Evolutionary conservation across 768 basidiomycete species (phyloP).

Genomic region (Suillus decipiens): DNA sequence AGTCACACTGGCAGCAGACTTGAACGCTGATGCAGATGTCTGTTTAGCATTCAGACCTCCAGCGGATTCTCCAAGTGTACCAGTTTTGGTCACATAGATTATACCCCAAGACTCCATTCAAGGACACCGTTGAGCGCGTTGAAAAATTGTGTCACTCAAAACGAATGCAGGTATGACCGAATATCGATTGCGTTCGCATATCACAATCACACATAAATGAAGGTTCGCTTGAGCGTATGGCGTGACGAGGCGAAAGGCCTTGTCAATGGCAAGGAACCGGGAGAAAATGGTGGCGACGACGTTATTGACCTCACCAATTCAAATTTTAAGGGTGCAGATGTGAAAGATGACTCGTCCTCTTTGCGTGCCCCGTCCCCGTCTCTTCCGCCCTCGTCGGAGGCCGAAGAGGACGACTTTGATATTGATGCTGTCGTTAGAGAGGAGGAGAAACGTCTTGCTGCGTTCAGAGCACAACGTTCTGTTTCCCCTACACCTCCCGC

Average conservation of each 20-base stretch:
- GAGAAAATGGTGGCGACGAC: constrained; percentile 22
- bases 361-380: constrained; percentile 43
- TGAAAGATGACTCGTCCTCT: constrained; percentile 31
- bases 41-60: constrained; percentile 74
- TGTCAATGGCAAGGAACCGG: constrained; percentile 35
- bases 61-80: constrained; percentile 78
- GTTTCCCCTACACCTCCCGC: constrained; percentile 10
- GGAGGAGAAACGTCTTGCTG: constrained; percentile 39
- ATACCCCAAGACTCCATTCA: constrained; percentile 87
- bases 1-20: not conserved
- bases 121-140: constrained; percentile 80
- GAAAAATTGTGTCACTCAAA: constrained; percentile 88
- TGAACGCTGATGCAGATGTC: not conserved
- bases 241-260: constrained; percentile 62
- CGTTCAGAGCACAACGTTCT: constrained; percentile 19
- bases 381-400: constrained; percentile 41
- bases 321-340: constrained; percentile 29
- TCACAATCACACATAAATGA: constrained; percentile 15
- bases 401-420: constrained; percentile 50
- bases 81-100: constrained; percentile 95
- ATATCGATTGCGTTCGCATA: not conserved
- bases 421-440: constrained; percentile 52
- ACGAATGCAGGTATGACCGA: constrained; percentile 72
- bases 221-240: constrained; percentile 80
- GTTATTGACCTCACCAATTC: constrained; percentile 33